Evolutionary conservation across 495 filamentous ascomycete genomes (phyloP).

Genomic region (Haplographium delicatum): DNA sequence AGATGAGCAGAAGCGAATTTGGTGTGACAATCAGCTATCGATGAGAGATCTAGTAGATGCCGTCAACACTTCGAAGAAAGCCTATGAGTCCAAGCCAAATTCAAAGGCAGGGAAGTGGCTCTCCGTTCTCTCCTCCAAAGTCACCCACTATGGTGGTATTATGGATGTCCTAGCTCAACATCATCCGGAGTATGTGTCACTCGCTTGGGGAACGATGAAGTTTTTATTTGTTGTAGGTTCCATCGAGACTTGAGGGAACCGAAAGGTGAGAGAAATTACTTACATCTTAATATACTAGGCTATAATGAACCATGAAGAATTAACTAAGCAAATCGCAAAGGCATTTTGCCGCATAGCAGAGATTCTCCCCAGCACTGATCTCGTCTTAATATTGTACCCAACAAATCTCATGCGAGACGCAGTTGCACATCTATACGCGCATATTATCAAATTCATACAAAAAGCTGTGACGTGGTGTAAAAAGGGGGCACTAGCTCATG

Average conservation of each 20-base stretch:
- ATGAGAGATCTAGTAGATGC: slow-evolving; percentile 5
- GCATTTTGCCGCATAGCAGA: slow-evolving; percentile 29
- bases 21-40: slow-evolving; percentile 4
- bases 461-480: slow-evolving; percentile 30
- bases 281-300: background rate
- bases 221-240: slow-evolving; percentile 23
- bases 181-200: slow-evolving; percentile 33
- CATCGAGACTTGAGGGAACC: background rate
- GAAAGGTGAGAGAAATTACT: background rate
- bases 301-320: slow-evolving; percentile 26
- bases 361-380: slow-evolving; percentile 27
- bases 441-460: slow-evolving; percentile 29
- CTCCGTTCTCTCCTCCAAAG: slow-evolving; percentile 11
- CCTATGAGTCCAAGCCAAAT: slow-evolving; percentile 9
- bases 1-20: slow-evolving; percentile 4
- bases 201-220: slow-evolving; percentile 31
- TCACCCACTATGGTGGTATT: slow-evolving; percentile 16
- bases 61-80: background rate
- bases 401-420: slow-evolving; percentile 27
- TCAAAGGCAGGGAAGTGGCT: slow-evolving; percentile 14
- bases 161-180: slow-evolving; percentile 23
- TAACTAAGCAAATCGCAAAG: slow-evolving; percentile 22
- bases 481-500: slow-evolving; percentile 19
- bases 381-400: slow-evolving; percentile 29
- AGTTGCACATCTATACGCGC: slow-evolving; percentile 27